Base-by-base conservation (phyloP, 2,329 filamentous ascomycete genomes). In the Magnaporthiopsis incrustans region DNA sequence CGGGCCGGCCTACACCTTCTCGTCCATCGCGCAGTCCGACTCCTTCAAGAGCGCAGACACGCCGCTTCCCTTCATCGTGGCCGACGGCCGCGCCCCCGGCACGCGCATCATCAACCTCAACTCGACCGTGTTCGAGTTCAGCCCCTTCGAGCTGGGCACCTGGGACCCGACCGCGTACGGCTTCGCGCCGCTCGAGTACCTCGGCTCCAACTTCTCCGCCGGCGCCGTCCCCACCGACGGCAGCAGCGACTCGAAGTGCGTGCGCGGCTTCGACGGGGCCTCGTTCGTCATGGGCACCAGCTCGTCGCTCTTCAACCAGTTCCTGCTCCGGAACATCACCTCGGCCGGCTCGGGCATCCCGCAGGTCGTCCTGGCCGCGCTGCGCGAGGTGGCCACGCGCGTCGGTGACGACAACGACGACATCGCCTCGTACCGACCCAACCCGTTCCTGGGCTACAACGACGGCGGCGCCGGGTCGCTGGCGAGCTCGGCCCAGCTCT, bases 251-350 rank as follows among this genome's bases (percentile, higher is more conserved):
- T 1, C 38, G 5, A 53, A 62, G 59, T 97, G 93, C 71, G 82
- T 96, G 22, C 80, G 83, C 10, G 93, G 93, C 1, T 92, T 92
- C 67, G 93, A 97, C 75, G 92, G 92, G 69, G 84, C 84, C 30
- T 91, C 91, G 8, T 97, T 85, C 71, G 79, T 96, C 32, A 92
- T 96, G 85, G 92, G 92, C 62, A 96, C 92, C 0, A 92, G 89
- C 27, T 91, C 88, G 1, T 89, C 90, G 0, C 81, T 97, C 2
- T 97, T 97, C 82, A 97, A 96, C 77, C 80, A 87, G 70, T 84
- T 90, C 70, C 76, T 96, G 25, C 79, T 92, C 3, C 76, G 85
- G 14, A 78, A 94, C 64, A 83, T 91, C 67, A 74, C 73, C 50
- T 71, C 74, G 12, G 74, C 75, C 27, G 75, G 77, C 32, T 72